phyloP scores from a whole-genome alignment of 495 filamentous ascomycete species.

The Penicillium antarcticum region DNA sequence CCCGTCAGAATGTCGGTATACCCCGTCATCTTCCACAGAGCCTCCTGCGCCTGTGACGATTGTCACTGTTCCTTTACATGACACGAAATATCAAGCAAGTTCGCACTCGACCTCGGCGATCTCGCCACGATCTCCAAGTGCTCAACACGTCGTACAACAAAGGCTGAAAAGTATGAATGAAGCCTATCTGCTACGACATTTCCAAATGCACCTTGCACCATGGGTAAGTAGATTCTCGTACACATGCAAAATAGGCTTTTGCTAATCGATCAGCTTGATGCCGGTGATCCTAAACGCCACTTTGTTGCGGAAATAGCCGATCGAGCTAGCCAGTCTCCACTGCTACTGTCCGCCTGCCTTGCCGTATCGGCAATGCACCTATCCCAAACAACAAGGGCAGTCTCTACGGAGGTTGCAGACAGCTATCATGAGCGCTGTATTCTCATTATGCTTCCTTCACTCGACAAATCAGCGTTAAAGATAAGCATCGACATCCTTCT shows the following conservation, averaged over 20 bases:
- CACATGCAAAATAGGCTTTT: not conserved
- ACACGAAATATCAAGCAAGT: slow-evolving; percentile 12
- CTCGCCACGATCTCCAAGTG: slow-evolving; percentile 13
- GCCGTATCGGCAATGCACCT: slow-evolving; percentile 40
- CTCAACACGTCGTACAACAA: slow-evolving; percentile 20
- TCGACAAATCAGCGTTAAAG: slow-evolving; percentile 33
- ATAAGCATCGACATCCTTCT: slow-evolving; percentile 40
- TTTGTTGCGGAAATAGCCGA: slow-evolving; percentile 33
- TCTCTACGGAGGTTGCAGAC: slow-evolving; percentile 33
- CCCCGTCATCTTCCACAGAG: slow-evolving; percentile 26
- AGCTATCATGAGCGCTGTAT: slow-evolving; percentile 43
- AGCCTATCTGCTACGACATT: slow-evolving; percentile 40
- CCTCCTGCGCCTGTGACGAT: slow-evolving; percentile 17
- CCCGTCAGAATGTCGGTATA: slow-evolving; percentile 24
- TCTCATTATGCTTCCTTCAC: slow-evolving; percentile 35
- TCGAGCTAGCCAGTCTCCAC: slow-evolving; percentile 30
- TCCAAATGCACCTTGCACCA: slow-evolving; percentile 34
- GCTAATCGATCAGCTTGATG: slow-evolving; percentile 28
- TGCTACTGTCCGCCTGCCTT: slow-evolving; percentile 38
- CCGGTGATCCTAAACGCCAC: slow-evolving; percentile 33
- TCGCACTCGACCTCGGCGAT: slow-evolving; percentile 17
- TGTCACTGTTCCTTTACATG: slow-evolving; percentile 9
- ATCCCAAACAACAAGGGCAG: slow-evolving; percentile 30
- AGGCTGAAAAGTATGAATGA: slow-evolving; percentile 33
- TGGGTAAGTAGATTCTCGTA: slow-evolving; percentile 25